A percentile compares a stretch with the other conserved stretches of the same genome.
Conservation (phyloP, 1,139 yeast genomes). For the Yamadazyma buinensis region DNA sequence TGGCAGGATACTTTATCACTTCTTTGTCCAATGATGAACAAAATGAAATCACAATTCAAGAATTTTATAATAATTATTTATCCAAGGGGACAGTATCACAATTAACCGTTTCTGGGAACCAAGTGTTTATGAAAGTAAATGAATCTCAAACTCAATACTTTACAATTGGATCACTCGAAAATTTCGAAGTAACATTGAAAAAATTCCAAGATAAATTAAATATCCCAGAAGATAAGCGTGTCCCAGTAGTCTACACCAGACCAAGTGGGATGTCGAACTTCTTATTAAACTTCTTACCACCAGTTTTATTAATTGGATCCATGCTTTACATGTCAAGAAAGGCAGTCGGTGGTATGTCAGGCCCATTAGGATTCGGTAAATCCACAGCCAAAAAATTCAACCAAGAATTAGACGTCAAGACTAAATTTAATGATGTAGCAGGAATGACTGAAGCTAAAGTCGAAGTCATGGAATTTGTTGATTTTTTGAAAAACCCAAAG, state of each 20-base stretch:
- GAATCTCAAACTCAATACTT: slow-evolving; percentile 40
- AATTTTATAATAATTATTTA: slow-evolving; percentile 39
- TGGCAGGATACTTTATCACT: slow-evolving; percentile 19
- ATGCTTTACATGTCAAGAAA: slow-evolving; percentile 67
- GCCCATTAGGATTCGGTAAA: slow-evolving; percentile 75
- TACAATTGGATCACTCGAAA: slow-evolving; percentile 86
- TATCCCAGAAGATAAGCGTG: slow-evolving; percentile 59
- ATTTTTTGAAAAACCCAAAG: slow-evolving; percentile 81
- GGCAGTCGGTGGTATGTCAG: slow-evolving; percentile 59
- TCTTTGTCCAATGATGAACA: slow-evolving; percentile 18
- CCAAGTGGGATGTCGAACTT: slow-evolving; percentile 63
- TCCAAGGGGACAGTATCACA: slow-evolving; percentile 35
- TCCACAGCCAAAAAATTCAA: slow-evolving; percentile 89
- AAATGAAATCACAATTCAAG: slow-evolving; percentile 43
- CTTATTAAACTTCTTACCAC: slow-evolving; percentile 73
- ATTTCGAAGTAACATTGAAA: slow-evolving; percentile 83
- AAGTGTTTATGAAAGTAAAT: slow-evolving; percentile 37
- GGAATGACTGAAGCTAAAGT: slow-evolving; percentile 98
- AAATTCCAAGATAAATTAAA: slow-evolving; percentile 68
- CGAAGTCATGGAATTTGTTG: slow-evolving; percentile 96
- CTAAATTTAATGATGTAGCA: slow-evolving; percentile 90
- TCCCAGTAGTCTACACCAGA: slow-evolving; percentile 79
- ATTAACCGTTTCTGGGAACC: slow-evolving; percentile 38
- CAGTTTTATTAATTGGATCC: slow-evolving; percentile 80
- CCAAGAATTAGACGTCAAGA: slow-evolving; percentile 86